Conservation (phyloP, 139 green algal species). For the Pleodorina starrii region DNA sequence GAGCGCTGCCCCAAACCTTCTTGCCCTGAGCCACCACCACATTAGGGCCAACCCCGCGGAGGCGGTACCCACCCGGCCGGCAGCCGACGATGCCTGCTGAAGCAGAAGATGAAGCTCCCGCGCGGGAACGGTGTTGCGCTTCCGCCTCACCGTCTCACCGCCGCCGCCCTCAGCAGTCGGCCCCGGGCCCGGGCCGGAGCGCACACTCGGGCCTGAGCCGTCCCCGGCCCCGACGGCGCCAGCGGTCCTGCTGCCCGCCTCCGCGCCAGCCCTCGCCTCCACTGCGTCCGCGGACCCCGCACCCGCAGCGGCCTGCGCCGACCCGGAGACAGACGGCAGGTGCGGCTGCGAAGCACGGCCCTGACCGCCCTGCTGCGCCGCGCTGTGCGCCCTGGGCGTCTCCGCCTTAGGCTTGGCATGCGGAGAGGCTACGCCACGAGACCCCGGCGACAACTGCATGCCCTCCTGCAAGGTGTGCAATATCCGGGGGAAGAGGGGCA, state of each 20-base stretch:
- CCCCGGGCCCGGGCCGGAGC: too few relatives aligned
- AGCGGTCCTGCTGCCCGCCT: background rate
- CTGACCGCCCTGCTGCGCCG: background rate
- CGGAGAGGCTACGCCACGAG: background rate
- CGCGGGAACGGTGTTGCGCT: conserved; percentile 35
- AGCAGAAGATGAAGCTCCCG: conserved; percentile 41
- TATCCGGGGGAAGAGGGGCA: background rate
- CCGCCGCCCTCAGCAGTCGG: background rate
- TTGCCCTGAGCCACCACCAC: too few relatives aligned
- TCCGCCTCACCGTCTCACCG: conserved; percentile 4
- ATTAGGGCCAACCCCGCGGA: too few relatives aligned
- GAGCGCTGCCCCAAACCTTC: too few relatives aligned
- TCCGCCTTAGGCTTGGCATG: background rate
- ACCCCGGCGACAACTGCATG: background rate
- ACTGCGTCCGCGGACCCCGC: background rate
- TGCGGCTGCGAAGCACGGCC: background rate
- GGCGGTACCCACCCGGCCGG: background rate
- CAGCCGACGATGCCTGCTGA: conserved; percentile 1
- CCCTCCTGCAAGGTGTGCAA: background rate
- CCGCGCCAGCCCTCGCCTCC: background rate
- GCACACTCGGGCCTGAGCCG: too few relatives aligned
- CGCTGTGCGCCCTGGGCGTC: background rate
- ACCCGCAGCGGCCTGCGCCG: background rate
- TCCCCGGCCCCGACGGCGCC: background rate
- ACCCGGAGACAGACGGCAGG: background rate